A percentile compares a stretch with the other conserved stretches of the same genome.
Conservation (phyloP, 2,329 filamentous ascomycete genomes). For the Aspergillus caelatus region DNA sequence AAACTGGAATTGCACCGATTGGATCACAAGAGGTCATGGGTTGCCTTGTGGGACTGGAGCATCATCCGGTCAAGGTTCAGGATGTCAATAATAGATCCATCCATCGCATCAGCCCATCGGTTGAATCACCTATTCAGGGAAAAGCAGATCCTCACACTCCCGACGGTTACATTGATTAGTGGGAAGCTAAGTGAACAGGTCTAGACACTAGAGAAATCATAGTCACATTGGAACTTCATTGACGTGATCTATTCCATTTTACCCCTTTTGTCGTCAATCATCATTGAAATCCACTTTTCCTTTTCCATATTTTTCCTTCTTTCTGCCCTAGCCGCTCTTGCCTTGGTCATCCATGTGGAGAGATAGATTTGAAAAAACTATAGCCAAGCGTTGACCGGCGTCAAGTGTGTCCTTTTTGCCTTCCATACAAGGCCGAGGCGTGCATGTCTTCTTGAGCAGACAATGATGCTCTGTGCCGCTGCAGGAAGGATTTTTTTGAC, state of each 20-base stretch:
- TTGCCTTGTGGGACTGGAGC: background rate
- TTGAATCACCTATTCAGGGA: background rate
- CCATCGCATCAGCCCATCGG: background rate
- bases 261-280: background rate
- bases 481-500: background rate
- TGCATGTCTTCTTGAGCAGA: background rate
- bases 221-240: background rate
- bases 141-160: background rate
- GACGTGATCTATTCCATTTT: background rate
- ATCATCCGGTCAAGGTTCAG: background rate
- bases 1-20: background rate
- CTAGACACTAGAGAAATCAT: background rate
- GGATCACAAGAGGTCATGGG: background rate
- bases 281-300: background rate
- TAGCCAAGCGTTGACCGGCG: background rate
- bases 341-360: background rate
- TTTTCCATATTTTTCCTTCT: background rate
- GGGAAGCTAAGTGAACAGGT: background rate
- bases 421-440: background rate
- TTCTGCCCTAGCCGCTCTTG: background rate
- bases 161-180: background rate
- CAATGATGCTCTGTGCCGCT: background rate
- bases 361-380: background rate
- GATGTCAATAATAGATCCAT: background rate
- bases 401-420: background rate